These are phyloP conservation scores for Stromatinia cepivora DNA, from an alignment of 2,329 filamentous ascomycete species.

Conservation along the genomic window DNA sequence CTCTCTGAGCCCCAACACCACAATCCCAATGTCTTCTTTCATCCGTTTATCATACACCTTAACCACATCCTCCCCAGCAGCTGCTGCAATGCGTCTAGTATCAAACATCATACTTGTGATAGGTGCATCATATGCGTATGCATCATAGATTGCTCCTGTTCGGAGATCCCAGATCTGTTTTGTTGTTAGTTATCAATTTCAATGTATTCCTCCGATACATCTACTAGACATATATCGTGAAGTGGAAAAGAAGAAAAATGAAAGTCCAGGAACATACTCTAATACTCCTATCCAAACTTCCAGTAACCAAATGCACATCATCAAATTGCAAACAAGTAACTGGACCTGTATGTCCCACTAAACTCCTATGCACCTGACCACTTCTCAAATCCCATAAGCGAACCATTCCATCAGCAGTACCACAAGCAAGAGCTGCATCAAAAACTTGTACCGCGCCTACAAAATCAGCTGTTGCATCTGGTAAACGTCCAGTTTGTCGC, in stretches of 20 bases:
- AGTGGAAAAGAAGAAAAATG: not conserved
- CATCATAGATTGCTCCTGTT: constrained; percentile 92
- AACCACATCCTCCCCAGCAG: constrained; percentile 87
- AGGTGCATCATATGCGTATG: constrained; percentile 89
- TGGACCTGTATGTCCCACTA: constrained; percentile 93
- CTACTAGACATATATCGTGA: not conserved
- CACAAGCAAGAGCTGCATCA: constrained; percentile 91
- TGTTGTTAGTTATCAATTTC: constrained; percentile 34
- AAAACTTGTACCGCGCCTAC: constrained; percentile 95
- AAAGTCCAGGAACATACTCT: constrained; percentile 63
- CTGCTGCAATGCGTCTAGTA: constrained; percentile 80
- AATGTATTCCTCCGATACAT: not conserved
- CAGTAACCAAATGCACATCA: constrained; percentile 90
- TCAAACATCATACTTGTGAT: constrained; percentile 99
- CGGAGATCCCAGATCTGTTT: constrained; percentile 97
- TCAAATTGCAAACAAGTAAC: constrained; percentile 96
- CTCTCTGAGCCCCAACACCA: constrained; percentile 74
- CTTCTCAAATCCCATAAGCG: constrained; percentile 94
- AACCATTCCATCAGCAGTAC: constrained; percentile 97
- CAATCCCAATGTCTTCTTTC: constrained; percentile 94
- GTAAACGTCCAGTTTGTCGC: constrained; percentile 67
- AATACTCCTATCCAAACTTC: constrained; percentile 88
- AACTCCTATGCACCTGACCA: constrained; percentile 92
- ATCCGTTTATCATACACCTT: constrained; percentile 97
- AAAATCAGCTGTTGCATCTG: constrained; percentile 77